Evolutionary conservation across 805 yeast species (phyloP).

Genomic region (Komagataella pseudopastoris): DNA sequence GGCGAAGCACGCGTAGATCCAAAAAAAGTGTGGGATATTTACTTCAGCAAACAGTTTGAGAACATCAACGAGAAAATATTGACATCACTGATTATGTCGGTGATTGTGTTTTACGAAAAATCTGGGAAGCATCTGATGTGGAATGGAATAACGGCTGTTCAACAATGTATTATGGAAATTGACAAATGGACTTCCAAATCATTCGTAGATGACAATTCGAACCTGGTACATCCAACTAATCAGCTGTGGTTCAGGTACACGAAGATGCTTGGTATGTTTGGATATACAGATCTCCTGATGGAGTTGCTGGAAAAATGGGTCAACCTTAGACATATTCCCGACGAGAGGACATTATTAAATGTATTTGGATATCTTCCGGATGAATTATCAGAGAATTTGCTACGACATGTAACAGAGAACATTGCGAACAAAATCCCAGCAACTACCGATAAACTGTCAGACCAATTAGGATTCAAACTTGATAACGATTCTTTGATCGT

Average conservation of each 20-base stretch:
- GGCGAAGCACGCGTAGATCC: not conserved
- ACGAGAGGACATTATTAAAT: not conserved
- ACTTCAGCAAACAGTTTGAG: not conserved
- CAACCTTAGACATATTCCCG: conserved; percentile 26
- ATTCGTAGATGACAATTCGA: conserved; percentile 15
- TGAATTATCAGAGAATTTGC: not conserved
- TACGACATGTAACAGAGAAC: not conserved
- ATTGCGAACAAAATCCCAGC: not conserved
- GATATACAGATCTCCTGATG: conserved; percentile 33
- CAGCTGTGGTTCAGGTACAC: conserved; percentile 41
- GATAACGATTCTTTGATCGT: not conserved
- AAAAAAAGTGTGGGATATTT: not conserved
- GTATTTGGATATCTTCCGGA: not conserved
- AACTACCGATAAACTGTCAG: not conserved
- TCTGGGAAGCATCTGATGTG: conserved; percentile 16
- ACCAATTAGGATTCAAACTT: not conserved
- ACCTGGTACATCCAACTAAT: conserved; percentile 28
- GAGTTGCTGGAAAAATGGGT: conserved; percentile 45
- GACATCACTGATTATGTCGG: not conserved
- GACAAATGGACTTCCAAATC: conserved; percentile 22
- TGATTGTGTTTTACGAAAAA: not conserved
- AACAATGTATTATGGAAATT: conserved; percentile 46
- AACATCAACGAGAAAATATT: not conserved
- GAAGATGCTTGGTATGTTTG: conserved; percentile 29
- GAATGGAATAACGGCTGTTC: conserved; percentile 42